Evolutionary conservation across 176 grass and related monocot genomes (phyloP).

Genomic region (Oryza coarctata): DNA sequence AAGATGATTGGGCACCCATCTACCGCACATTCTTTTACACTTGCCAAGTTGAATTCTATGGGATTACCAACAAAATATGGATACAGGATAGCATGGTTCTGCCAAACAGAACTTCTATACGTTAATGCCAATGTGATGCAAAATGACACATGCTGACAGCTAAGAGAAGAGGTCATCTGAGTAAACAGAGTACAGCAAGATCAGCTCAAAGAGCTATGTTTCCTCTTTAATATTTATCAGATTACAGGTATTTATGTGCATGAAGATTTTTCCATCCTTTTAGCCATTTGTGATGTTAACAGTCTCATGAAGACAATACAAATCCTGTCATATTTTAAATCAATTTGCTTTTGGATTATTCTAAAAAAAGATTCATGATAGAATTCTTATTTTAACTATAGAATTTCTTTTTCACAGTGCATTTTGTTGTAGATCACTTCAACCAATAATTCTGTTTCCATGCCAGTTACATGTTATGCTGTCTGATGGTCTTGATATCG

Average conservation of each 20-base stretch:
- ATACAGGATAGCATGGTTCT: neutral
- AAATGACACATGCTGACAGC: constrained; percentile 6
- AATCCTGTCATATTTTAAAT: neutral
- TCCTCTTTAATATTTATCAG: neutral
- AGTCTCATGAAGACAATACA: neutral
- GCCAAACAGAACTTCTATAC: neutral
- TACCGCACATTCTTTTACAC: no score
- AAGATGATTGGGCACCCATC: no score
- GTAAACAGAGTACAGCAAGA: neutral
- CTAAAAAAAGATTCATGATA: neutral
- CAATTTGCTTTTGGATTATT: constrained; percentile 7
- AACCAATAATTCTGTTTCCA: neutral
- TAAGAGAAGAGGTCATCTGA: neutral
- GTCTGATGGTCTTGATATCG: neutral
- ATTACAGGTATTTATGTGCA: neutral
- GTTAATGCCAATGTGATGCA: neutral
- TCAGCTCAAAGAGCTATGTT: neutral
- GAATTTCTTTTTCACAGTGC: neutral
- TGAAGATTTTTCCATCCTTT: neutral
- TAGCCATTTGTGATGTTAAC: neutral
- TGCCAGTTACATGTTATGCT: neutral
- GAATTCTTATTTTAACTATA: neutral
- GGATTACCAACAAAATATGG: neutral
- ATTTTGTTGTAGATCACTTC: neutral
- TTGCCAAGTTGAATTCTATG: no score